Conservation (phyloP, 2,329 filamentous ascomycete species). For the Simplicillium sp. region DNA sequence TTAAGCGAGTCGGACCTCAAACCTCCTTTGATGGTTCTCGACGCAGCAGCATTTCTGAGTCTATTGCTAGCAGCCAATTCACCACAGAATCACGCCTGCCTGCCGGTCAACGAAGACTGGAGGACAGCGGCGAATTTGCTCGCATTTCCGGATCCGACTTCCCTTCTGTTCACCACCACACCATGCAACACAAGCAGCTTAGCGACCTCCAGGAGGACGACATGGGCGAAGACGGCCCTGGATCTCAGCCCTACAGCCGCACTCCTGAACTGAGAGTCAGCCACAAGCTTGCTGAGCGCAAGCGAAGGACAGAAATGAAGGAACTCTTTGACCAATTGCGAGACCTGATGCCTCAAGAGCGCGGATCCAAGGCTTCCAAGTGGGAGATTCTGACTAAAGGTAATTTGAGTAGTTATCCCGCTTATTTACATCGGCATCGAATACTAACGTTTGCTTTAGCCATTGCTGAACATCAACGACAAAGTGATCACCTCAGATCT, state of each 20-base stretch:
- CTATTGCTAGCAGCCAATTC: slow-evolving; percentile 70
- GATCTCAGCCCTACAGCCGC: slow-evolving; percentile 68
- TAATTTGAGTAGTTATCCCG: slow-evolving; percentile 26
- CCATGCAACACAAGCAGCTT: slow-evolving; percentile 64
- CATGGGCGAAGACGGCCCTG: slow-evolving; percentile 40
- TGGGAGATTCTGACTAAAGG: slow-evolving; percentile 85
- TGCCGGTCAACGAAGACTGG: slow-evolving; percentile 60
- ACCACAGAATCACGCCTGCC: slow-evolving; percentile 66
- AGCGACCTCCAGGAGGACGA: slow-evolving; percentile 44
- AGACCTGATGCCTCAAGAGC: slow-evolving; percentile 68
- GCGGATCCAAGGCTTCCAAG: slow-evolving; percentile 77
- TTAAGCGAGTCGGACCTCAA: slow-evolving; percentile 39
- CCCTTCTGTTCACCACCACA: slow-evolving; percentile 60
- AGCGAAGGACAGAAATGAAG: slow-evolving; percentile 82
- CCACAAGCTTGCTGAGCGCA: slow-evolving; percentile 77
- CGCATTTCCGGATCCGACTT: slow-evolving; percentile 47
- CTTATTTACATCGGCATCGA: background rate
- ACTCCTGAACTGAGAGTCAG: slow-evolving; percentile 76
- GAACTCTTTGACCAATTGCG: slow-evolving; percentile 74
- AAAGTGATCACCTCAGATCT: slow-evolving; percentile 36
- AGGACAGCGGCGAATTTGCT: slow-evolving; percentile 47
- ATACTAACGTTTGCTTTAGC: slow-evolving; percentile 27
- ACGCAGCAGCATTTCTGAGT: slow-evolving; percentile 68
- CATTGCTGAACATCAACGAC: slow-evolving; percentile 51
- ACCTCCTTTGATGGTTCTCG: slow-evolving; percentile 49